phyloP scores from a whole-genome alignment of 1,139 yeast genomes.

The Debaryomycetaceae sp. region DNA sequence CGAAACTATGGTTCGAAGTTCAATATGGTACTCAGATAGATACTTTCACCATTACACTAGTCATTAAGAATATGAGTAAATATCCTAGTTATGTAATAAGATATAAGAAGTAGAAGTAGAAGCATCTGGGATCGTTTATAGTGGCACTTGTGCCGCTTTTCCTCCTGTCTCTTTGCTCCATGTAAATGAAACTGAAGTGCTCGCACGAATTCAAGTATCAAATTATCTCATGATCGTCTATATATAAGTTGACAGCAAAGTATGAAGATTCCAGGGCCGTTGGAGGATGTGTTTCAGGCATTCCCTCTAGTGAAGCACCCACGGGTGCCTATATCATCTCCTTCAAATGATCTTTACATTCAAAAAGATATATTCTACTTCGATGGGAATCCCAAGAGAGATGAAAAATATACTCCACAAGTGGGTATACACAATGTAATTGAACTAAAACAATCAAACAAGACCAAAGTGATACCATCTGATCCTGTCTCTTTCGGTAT shows the following conservation, averaged over 20 bases:
- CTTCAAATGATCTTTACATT: slow-evolving; percentile 10
- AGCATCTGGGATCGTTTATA: not conserved
- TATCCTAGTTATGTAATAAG: not conserved
- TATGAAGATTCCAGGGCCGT: slow-evolving; percentile 36
- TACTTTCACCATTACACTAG: too few species aligned
- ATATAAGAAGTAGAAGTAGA: not conserved
- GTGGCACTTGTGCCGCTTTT: too few species aligned
- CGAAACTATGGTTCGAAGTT: too few species aligned
- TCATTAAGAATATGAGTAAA: too few species aligned
- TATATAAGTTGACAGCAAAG: too few species aligned
- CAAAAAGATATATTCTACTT: slow-evolving; percentile 14
- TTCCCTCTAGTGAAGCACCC: slow-evolving; percentile 46
- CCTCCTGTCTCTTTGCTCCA: too few species aligned
- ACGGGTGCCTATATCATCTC: slow-evolving; percentile 19
- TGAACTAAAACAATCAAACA: slow-evolving; percentile 11
- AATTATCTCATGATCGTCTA: not conserved
- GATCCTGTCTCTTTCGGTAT: slow-evolving; percentile 45
- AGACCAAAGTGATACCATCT: slow-evolving; percentile 26
- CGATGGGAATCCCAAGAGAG: slow-evolving; percentile 5
- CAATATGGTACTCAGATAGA: too few species aligned
- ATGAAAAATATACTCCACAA: slow-evolving; percentile 18
- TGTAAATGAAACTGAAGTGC: too few species aligned
- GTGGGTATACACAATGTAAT: slow-evolving; percentile 41
- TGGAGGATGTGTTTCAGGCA: slow-evolving; percentile 43
- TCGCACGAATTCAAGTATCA: not conserved